These are phyloP conservation scores for Chamaenerion angustifolium DNA, from an alignment of 345 rosid species.

Conservation along the genomic window DNA sequence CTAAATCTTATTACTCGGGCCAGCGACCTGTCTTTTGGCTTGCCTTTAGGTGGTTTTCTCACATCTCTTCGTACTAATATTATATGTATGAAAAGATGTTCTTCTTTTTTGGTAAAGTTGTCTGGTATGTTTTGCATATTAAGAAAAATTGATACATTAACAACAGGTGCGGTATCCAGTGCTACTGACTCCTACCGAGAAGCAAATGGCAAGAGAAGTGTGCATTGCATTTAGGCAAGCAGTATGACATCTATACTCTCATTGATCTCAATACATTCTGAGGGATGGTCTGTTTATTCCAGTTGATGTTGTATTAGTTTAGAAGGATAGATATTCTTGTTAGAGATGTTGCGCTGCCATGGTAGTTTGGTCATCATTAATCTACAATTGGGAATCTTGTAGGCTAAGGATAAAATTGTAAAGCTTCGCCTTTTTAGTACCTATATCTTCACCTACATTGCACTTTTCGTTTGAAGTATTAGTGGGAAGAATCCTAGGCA, in stretches of 20 bases:
- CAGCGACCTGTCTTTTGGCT: neutral
- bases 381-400: too few relatives aligned
- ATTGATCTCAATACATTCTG: neutral
- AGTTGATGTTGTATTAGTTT: too few relatives aligned
- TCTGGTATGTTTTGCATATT: neutral
- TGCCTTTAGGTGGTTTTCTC: neutral
- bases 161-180: slow-evolving; percentile 83
- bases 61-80: neutral
- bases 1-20: neutral
- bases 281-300: neutral
- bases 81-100: too few relatives aligned
- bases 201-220: slow-evolving; percentile 98
- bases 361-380: too few relatives aligned
- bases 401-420: too few relatives aligned
- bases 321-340: too few relatives aligned
- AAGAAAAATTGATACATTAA: slow-evolving; percentile 1
- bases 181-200: slow-evolving; percentile 82
- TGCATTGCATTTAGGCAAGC: slow-evolving; percentile 93
- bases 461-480: too few relatives aligned
- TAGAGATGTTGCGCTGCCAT: too few relatives aligned
- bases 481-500: too few relatives aligned
- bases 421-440: too few relatives aligned
- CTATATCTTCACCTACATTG: too few relatives aligned
- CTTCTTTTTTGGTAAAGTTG: neutral
- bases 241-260: slow-evolving; percentile 31